phyloP scores from a whole-genome alignment of 257 asterid species.

The Avicennia marina region DNA sequence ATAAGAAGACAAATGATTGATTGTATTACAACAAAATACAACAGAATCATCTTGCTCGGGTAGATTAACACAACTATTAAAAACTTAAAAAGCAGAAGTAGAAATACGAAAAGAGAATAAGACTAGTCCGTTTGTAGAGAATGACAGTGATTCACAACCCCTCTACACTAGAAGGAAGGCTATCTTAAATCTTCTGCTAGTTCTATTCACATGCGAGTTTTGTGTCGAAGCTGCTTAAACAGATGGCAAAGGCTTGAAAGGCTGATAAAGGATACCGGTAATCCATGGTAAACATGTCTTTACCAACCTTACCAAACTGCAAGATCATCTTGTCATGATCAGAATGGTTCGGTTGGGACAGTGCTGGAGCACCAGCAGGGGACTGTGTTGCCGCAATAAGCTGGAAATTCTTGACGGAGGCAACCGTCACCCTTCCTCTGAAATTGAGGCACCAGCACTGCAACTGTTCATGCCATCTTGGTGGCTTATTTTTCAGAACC shows the following conservation, averaged over 20 bases:
- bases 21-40: constrained; percentile 23
- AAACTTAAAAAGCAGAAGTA: background rate
- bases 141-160: constrained; percentile 10
- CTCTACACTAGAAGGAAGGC: constrained; percentile 14
- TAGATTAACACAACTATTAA: background rate
- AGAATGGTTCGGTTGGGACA: constrained; percentile 38
- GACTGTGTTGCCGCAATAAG: constrained; percentile 62
- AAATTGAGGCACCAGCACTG: constrained; percentile 95
- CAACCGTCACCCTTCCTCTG: constrained; percentile 86
- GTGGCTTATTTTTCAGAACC: constrained; percentile 63
- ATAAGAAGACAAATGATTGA: constrained; percentile 15
- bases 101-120: background rate
- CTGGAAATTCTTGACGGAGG: constrained; percentile 89
- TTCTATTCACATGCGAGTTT: constrained; percentile 87
- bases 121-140: constrained; percentile 8
- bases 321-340: constrained; percentile 82
- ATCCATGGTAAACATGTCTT: constrained; percentile 92
- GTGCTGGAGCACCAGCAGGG: background rate
- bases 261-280: constrained; percentile 84
- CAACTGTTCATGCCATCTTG: constrained; percentile 67
- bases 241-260: constrained; percentile 86
- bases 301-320: constrained; percentile 87
- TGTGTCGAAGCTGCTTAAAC: constrained; percentile 93
- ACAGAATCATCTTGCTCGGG: constrained; percentile 26
- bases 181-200: constrained; percentile 19